These are phyloP conservation scores for Leccinellum albellum DNA, from an alignment of 768 basidiomycete species.

Conservation along the genomic window DNA sequence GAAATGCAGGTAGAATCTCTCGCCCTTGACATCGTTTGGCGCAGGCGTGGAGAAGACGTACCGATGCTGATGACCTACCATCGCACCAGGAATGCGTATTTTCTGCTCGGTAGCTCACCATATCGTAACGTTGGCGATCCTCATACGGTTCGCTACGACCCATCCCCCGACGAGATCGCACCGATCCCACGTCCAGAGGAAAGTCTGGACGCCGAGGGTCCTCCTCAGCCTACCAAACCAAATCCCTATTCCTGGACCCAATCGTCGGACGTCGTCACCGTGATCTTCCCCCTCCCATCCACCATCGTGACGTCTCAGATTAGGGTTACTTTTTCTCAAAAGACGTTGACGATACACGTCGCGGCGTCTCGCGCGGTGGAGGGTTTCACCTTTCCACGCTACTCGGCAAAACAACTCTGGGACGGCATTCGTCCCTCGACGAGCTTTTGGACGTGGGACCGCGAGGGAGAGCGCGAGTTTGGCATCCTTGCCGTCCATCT, in stretches of 20 bases:
- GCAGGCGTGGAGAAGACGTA: conserved; percentile 64
- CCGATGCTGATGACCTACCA: conserved; percentile 57
- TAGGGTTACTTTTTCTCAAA: conserved; percentile 60
- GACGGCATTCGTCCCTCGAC: conserved; percentile 68
- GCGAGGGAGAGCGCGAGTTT: conserved; percentile 61
- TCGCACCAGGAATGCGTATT: conserved; percentile 40
- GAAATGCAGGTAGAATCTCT: conserved; percentile 29
- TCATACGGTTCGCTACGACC: conserved; percentile 43
- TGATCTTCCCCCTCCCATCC: conserved; percentile 82
- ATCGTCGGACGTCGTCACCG: conserved; percentile 72
- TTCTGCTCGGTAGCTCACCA: conserved; percentile 55
- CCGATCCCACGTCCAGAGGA: conserved; percentile 66
- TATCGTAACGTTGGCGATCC: conserved; percentile 44
- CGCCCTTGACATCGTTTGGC: conserved; percentile 61
- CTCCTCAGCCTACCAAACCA: conserved; percentile 44
- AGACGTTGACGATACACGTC: conserved; percentile 64
- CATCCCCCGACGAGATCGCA: conserved; percentile 60
- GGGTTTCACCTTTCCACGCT: conserved; percentile 48
- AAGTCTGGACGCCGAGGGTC: conserved; percentile 41
- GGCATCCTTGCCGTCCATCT: conserved; percentile 80
- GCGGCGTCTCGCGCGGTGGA: conserved; percentile 31
- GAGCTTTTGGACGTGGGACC: conserved; percentile 94
- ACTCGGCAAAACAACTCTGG: conserved; percentile 70
- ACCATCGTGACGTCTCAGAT: conserved; percentile 60
- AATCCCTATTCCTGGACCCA: conserved; percentile 94